Percentiles rank a stretch among this genome's conserved stretches.
Conservation (phyloP, 768 basidiomycete species). For the Mrakia frigida region DNA sequence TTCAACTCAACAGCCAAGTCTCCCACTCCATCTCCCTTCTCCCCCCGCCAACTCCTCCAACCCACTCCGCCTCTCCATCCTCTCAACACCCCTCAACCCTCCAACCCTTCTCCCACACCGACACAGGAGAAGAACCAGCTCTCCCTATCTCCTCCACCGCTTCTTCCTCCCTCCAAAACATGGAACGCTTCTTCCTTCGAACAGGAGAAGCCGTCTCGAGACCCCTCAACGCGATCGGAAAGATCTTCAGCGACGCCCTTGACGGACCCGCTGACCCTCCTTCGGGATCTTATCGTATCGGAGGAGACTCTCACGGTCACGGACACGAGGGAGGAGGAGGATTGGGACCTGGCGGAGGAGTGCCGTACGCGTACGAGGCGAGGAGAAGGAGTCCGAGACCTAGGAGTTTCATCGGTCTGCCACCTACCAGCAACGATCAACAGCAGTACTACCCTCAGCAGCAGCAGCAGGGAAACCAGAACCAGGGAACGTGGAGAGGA, state of each 20-base stretch:
- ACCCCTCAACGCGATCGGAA: constrained; percentile 40
- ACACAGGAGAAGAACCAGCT: constrained; percentile 78
- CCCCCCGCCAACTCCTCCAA: constrained; percentile 66
- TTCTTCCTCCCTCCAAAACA: constrained; percentile 49
- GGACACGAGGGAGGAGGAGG: not conserved
- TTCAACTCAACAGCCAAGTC: constrained; percentile 79
- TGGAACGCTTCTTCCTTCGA: constrained; percentile 80
- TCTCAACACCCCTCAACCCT: constrained; percentile 56
- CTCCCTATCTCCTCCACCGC: constrained; percentile 64
- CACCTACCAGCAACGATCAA: not conserved
- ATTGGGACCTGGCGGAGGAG: not conserved
- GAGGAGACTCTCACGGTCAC: not conserved
- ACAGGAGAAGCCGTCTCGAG: constrained; percentile 72
- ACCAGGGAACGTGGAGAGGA: not conserved
- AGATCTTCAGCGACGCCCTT: constrained; percentile 37
- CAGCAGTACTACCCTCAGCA: not conserved
- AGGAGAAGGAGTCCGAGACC: constrained; percentile 20
- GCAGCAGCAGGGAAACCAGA: not conserved
- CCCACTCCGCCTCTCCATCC: constrained; percentile 70
- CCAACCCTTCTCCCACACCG: constrained; percentile 47
- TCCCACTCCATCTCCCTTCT: constrained; percentile 72
- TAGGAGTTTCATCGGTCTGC: not conserved
- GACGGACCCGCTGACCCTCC: constrained; percentile 19
- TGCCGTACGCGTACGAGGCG: constrained; percentile 26
- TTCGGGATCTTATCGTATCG: not conserved